Evolutionary conservation across 2,329 filamentous ascomycete genomes (phyloP).

Genomic region (Claviceps sorghi): DNA sequence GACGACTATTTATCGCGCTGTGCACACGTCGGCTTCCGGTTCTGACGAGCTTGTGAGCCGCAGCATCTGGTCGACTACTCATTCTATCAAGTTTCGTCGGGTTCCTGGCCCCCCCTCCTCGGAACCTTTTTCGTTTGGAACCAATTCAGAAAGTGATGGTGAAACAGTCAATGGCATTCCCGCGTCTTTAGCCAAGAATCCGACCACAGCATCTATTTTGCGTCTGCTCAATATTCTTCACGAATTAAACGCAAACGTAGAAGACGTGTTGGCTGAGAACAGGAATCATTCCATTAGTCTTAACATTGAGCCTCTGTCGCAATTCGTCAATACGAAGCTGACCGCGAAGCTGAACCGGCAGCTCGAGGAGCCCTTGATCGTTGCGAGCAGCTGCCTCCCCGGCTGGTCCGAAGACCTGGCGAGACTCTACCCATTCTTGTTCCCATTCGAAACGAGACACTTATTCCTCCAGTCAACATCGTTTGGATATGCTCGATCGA

Average conservation of each 20-base stretch:
- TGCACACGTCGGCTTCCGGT: conserved; percentile 47
- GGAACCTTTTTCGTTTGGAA: conserved; percentile 49
- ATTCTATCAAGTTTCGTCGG: conserved; percentile 82
- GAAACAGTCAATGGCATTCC: conserved; percentile 51
- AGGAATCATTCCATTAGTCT: conserved; percentile 51
- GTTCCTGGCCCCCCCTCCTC: conserved; percentile 69
- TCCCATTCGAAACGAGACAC: conserved; percentile 94
- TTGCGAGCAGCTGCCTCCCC: conserved; percentile 90
- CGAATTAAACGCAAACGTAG: conserved; percentile 80
- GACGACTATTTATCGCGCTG: conserved; percentile 89
- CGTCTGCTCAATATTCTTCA: conserved; percentile 81
- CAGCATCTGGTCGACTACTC: conserved; percentile 79
- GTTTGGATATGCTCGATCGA: conserved; percentile 92
- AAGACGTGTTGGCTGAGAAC: conserved; percentile 73
- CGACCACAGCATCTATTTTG: conserved; percentile 74
- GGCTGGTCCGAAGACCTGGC: conserved; percentile 94
- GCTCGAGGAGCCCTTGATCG: conserved; percentile 88
- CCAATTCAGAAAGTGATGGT: conserved; percentile 31
- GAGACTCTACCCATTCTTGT: conserved; percentile 86
- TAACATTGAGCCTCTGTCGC: conserved; percentile 69
- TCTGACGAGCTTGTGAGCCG: conserved; percentile 52
- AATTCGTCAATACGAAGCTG: conserved; percentile 97
- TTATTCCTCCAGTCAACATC: conserved; percentile 95
- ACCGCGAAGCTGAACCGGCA: conserved; percentile 96
- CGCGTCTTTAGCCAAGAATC: conserved; percentile 66